Evolutionary conservation across 2,329 filamentous ascomycete species (phyloP).

Genomic region (Cercospora beticola): DNA sequence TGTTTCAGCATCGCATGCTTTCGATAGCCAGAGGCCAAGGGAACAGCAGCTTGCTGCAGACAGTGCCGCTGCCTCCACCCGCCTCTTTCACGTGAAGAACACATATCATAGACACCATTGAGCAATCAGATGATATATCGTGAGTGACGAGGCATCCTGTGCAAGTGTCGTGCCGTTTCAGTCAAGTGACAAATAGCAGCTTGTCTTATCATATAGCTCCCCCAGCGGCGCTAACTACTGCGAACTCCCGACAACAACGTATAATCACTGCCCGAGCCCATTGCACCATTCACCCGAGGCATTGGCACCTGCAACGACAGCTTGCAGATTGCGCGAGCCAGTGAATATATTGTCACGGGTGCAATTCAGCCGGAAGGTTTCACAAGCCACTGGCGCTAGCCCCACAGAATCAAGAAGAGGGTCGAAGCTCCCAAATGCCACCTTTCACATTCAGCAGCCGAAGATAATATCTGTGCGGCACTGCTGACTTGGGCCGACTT

Average conservation of each 20-base stretch:
- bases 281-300: not conserved
- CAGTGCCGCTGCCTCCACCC: not conserved
- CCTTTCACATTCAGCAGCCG: constrained; percentile 5
- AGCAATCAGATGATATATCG: not conserved
- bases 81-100: not conserved
- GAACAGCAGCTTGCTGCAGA: not conserved
- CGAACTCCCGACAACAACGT: not conserved
- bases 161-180: not conserved
- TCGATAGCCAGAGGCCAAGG: not conserved
- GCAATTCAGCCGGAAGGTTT: constrained; percentile 3
- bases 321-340: not conserved
- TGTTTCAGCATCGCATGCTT: not conserved
- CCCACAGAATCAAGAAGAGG: constrained; percentile 5
- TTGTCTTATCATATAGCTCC: not conserved
- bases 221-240: not conserved
- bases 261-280: not conserved
- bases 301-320: not conserved
- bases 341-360: not conserved
- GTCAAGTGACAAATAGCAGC: not conserved
- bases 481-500: not conserved
- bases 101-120: not conserved
- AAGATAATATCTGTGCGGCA: constrained; percentile 1
- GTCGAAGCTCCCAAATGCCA: constrained; percentile 8
- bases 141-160: not conserved
- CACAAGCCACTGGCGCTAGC: constrained; percentile 7